A percentile compares a stretch with the other conserved stretches of the same genome.
Conservation (phyloP, 306 rosid genomes). For the Dryas drummondii region DNA sequence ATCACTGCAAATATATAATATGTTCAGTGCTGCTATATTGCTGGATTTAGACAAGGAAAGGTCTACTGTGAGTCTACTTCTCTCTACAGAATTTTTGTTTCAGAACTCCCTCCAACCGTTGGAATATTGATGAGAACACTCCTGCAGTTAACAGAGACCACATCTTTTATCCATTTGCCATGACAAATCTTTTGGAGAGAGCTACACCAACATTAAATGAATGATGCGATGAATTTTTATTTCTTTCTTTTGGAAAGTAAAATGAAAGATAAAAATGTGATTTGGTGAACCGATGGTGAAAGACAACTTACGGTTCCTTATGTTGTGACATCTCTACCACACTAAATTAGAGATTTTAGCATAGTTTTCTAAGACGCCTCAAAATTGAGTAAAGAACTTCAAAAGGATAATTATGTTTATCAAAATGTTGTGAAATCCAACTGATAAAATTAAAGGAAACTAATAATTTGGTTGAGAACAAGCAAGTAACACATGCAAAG, state of each 20-base stretch:
- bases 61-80: conserved; percentile 19
- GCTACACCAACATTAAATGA: too few species aligned
- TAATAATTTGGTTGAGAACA: not conserved
- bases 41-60: not conserved
- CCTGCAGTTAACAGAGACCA: conserved; percentile 50
- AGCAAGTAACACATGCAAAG: not conserved
- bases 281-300: too few species aligned
- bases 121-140: conserved; percentile 49
- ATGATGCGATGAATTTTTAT: not conserved
- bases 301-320: too few species aligned
- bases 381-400: not conserved
- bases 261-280: too few species aligned
- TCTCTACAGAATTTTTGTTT: conserved; percentile 48
- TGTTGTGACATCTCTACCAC: too few species aligned
- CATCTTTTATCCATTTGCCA: not conserved
- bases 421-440: not conserved
- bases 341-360: too few species aligned
- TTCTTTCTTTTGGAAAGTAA: too few species aligned
- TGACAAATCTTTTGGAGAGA: too few species aligned
- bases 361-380: too few species aligned
- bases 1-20: not conserved
- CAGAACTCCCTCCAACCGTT: conserved; percentile 56
- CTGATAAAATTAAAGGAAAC: not conserved
- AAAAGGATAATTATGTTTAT: not conserved
- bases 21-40: not conserved